Conservation (phyloP, 495 filamentous ascomycete genomes). For the Aspergillus sparsus region DNA sequence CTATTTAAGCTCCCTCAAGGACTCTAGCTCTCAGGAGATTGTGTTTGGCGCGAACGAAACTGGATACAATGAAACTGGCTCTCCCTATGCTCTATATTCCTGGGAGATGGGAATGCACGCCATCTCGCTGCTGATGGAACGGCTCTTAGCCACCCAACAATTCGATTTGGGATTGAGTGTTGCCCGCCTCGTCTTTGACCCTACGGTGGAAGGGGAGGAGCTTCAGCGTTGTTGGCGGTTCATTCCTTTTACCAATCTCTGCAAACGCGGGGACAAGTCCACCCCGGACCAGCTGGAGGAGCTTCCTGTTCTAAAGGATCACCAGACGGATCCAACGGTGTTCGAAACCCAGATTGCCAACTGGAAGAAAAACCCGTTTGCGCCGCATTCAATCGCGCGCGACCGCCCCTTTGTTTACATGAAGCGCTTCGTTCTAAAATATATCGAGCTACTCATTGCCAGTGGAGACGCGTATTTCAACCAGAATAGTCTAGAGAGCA, state of each 20-base stretch:
- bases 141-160: conserved; percentile 20
- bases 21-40: background rate
- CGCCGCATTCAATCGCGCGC: conserved; percentile 30
- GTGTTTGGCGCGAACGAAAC: background rate
- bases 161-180: conserved; percentile 34
- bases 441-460: conserved; percentile 39
- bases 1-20: background rate
- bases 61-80: background rate
- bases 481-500: conserved; percentile 33
- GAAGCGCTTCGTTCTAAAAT: conserved; percentile 36
- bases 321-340: too few species aligned
- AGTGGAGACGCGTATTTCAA: conserved; percentile 39
- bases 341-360: too few species aligned
- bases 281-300: too few species aligned
- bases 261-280: too few species aligned
- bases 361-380: conserved; percentile 25
- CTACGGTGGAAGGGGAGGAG: background rate
- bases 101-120: conserved; percentile 6
- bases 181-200: conserved; percentile 28
- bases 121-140: conserved; percentile 4
- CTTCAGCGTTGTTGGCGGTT: conserved; percentile 7
- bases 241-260: too few species aligned
- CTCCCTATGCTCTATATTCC: conserved; percentile 2
- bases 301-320: too few species aligned
- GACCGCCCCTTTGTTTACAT: conserved; percentile 34